Percentiles rank a stretch among this genome's conserved stretches.
These are phyloP conservation scores for Tolypocladium ovalisporum DNA, from an alignment of 2,329 filamentous ascomycete species.

Conservation along the genomic window DNA sequence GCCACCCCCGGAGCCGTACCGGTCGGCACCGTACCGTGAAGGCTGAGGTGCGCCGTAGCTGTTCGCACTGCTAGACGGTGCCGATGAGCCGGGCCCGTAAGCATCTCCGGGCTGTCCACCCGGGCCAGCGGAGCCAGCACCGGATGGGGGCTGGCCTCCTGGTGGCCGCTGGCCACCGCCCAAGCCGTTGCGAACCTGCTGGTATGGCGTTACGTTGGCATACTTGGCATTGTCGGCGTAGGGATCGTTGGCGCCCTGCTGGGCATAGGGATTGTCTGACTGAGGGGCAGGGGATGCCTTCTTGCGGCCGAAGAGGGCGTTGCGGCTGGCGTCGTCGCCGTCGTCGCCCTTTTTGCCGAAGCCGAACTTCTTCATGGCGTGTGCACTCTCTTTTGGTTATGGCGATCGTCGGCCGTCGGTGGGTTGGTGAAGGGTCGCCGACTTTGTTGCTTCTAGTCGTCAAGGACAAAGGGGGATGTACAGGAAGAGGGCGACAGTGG, in stretches of 20 bases:
- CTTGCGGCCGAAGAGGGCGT: slow-evolving; percentile 43
- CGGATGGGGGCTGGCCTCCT: slow-evolving; percentile 21
- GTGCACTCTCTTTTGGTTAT: not conserved
- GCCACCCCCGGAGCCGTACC: slow-evolving; percentile 38
- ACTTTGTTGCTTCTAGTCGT: not conserved
- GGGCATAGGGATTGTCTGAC: slow-evolving; percentile 48
- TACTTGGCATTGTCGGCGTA: slow-evolving; percentile 39
- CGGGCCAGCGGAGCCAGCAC: not conserved
- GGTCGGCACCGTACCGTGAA: slow-evolving; percentile 41
- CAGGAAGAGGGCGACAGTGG: not conserved
- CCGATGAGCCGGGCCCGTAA: slow-evolving; percentile 2
- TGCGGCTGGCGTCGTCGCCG: slow-evolving; percentile 34
- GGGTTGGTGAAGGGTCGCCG: not conserved
- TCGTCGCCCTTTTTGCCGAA: slow-evolving; percentile 45
- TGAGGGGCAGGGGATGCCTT: slow-evolving; percentile 34
- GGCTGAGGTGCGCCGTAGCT: slow-evolving; percentile 12
- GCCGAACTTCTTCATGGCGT: slow-evolving; percentile 48
- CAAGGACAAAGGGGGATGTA: not conserved
- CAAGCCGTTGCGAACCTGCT: slow-evolving; percentile 28
- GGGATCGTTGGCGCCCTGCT: slow-evolving; percentile 37
- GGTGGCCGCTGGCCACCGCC: slow-evolving; percentile 17
- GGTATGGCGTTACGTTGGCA: slow-evolving; percentile 33
- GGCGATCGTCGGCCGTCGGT: not conserved
- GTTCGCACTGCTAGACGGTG: slow-evolving; percentile 3
- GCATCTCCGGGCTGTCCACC: not conserved